These are phyloP conservation scores for Rhizoclosmatium globosum DNA, from an alignment of 192 early-diverging fungal genomes.

Conservation along the genomic window DNA sequence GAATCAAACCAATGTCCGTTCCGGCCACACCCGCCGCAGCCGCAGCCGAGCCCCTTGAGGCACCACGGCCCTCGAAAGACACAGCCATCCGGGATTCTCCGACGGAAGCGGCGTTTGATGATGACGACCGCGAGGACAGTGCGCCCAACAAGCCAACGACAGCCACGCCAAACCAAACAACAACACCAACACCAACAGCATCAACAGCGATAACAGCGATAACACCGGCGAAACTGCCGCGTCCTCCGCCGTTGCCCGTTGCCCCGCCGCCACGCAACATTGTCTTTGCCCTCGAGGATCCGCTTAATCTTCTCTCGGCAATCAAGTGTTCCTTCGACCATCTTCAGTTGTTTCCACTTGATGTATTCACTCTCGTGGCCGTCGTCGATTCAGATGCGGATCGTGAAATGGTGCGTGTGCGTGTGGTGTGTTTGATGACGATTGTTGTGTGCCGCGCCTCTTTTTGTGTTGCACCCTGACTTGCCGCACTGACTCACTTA, in stretches of 20 bases:
- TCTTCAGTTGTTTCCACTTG: background rate
- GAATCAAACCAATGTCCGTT: too few species aligned
- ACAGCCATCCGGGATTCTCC: too few species aligned
- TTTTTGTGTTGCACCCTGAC: background rate
- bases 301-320: conserved; percentile 3
- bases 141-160: too few species aligned
- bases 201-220: too few species aligned
- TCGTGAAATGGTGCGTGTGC: conserved; percentile 17
- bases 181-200: too few species aligned
- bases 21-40: too few species aligned
- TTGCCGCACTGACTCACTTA: background rate
- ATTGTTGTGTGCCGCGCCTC: background rate
- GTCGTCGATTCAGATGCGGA: conserved; percentile 16
- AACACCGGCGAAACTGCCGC: too few species aligned
- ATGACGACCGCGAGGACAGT: too few species aligned
- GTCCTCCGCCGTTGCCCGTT: background rate
- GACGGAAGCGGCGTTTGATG: too few species aligned
- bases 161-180: too few species aligned
- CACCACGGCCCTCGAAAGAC: too few species aligned
- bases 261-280: background rate
- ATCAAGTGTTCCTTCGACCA: conserved; percentile 11
- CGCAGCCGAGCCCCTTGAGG: too few species aligned
- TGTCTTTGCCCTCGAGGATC: conserved; percentile 7
- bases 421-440: background rate
- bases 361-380: background rate